Evolutionary conservation across 2,329 filamentous ascomycete genomes (phyloP).

Genomic region (Seiridium cupressi): DNA sequence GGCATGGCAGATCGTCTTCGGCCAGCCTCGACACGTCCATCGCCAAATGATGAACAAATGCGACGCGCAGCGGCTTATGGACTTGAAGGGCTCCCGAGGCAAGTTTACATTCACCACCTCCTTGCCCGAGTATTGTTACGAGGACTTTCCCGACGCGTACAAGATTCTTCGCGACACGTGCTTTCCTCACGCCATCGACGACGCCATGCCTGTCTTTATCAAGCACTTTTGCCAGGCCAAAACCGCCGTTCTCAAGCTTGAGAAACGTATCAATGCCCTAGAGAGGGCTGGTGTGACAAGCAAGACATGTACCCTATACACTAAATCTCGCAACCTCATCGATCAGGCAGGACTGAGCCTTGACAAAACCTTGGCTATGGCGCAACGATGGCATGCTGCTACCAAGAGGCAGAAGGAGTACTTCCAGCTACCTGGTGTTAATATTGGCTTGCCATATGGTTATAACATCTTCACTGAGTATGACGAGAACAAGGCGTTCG

Average conservation of each 20-base stretch:
- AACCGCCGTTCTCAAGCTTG: neutral
- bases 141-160: slow-evolving; percentile 5
- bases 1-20: slow-evolving; percentile 10
- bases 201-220: slow-evolving; percentile 7
- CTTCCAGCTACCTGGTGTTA: slow-evolving; percentile 10
- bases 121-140: neutral
- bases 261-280: neutral
- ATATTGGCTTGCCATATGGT: slow-evolving; percentile 9
- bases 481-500: neutral
- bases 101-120: neutral
- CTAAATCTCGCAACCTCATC: neutral
- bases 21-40: slow-evolving; percentile 3
- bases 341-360: neutral
- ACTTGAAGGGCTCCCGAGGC: neutral
- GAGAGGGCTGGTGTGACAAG: neutral
- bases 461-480: neutral
- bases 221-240: slow-evolving; percentile 7
- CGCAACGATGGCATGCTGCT: slow-evolving; percentile 2
- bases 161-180: slow-evolving; percentile 1
- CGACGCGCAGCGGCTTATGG: neutral
- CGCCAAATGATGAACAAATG: neutral
- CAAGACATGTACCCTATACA: neutral
- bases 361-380: neutral
- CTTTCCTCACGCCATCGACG: slow-evolving; percentile 12
- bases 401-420: slow-evolving; percentile 5